Conservation (phyloP, 2,329 filamentous ascomycete species). For the Pseudocercospora crystallina region DNA sequence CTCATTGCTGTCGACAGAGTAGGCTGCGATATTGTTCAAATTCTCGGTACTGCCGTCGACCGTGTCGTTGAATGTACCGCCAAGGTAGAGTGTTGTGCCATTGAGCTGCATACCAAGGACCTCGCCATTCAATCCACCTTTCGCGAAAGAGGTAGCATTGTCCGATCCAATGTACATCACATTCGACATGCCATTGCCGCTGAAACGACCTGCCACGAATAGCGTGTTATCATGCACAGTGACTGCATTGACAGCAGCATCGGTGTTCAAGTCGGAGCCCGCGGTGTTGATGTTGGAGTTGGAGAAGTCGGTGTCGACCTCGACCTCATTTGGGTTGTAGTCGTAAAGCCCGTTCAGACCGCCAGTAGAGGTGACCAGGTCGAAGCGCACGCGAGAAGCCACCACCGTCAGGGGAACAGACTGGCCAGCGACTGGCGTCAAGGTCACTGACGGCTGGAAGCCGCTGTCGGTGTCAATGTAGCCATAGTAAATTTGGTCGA, state of each 20-base stretch:
- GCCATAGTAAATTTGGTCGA: slow-evolving; percentile 86
- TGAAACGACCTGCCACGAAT: slow-evolving; percentile 85
- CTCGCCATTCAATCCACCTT: slow-evolving; percentile 74
- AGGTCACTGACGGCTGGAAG: slow-evolving; percentile 78
- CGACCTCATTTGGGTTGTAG: slow-evolving; percentile 67
- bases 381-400: slow-evolving; percentile 84
- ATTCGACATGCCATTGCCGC: slow-evolving; percentile 65
- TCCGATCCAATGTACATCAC: slow-evolving; percentile 68
- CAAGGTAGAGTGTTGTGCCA: slow-evolving; percentile 70
- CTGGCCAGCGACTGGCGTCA: slow-evolving; percentile 68
- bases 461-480: slow-evolving; percentile 70
- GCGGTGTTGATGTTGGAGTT: slow-evolving; percentile 75
- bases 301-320: slow-evolving; percentile 62
- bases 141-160: slow-evolving; percentile 61
- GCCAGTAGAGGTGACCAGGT: slow-evolving; percentile 68
- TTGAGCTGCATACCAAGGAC: slow-evolving; percentile 72
- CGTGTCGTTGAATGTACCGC: slow-evolving; percentile 80
- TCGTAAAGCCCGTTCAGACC: slow-evolving; percentile 90
- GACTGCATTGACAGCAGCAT: slow-evolving; percentile 71
- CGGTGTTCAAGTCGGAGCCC: slow-evolving; percentile 65
- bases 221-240: slow-evolving; percentile 56
- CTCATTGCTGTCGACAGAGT: slow-evolving; percentile 63
- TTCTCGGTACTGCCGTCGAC: slow-evolving; percentile 60
- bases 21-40: slow-evolving; percentile 74
- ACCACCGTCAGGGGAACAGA: slow-evolving; percentile 71